Conservation (phyloP, 306 rosid genomes). For the Quercus aquifolioides region DNA sequence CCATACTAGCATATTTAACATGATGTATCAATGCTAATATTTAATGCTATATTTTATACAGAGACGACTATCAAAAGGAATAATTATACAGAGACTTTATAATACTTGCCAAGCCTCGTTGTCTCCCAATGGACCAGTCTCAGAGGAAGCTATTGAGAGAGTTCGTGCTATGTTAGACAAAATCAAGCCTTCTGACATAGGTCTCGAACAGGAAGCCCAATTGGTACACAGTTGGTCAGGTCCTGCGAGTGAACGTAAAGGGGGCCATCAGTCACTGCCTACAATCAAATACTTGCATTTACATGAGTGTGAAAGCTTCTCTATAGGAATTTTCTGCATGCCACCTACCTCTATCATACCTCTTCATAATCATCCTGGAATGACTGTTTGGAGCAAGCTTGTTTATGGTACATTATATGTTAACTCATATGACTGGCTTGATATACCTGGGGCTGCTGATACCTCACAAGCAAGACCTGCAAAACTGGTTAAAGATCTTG, state of each 20-base stretch:
- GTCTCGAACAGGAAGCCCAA: conserved; percentile 95
- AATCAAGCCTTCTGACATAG: conserved; percentile 92
- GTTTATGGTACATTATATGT: conserved; percentile 78
- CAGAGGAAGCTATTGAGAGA: conserved; percentile 77
- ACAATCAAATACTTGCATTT: conserved; percentile 90
- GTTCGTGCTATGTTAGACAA: conserved; percentile 82
- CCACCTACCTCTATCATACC: conserved; percentile 88
- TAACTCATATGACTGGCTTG: conserved; percentile 89
- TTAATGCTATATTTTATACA: too few species aligned
- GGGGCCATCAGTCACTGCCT: conserved; percentile 57
- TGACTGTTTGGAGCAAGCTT: conserved; percentile 98
- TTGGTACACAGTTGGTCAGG: conserved; percentile 75
- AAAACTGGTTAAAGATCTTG: too few species aligned
- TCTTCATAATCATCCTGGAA: conserved; percentile 94
- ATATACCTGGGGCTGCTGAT: conserved; percentile 49
- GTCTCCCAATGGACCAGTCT: conserved; percentile 73
- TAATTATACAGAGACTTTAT: conserved; percentile 89
- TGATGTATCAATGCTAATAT: too few species aligned
- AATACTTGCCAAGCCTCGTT: conserved; percentile 68
- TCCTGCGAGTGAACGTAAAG: conserved; percentile 48
- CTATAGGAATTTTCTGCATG: conserved; percentile 98
- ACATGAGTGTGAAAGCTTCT: conserved; percentile 73
- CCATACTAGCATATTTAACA: too few species aligned
- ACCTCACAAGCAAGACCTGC: conserved; percentile 40
- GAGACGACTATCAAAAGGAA: too few species aligned